These are phyloP conservation scores for Cyberlindnera americana DNA, from an alignment of 805 yeast species.

Conservation along the genomic window DNA sequence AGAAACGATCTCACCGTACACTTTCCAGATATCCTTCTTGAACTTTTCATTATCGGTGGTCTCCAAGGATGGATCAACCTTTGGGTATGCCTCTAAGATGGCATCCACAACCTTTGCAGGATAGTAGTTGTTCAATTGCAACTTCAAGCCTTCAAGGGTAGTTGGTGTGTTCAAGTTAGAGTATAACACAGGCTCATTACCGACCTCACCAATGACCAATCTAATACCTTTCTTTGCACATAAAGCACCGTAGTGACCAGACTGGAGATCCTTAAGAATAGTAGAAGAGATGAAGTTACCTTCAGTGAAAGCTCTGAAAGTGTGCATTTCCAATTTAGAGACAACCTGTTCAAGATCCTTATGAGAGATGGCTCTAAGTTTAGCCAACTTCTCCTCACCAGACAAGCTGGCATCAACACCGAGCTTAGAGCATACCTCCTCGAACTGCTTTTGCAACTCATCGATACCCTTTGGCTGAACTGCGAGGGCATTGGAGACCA, in stretches of 20 bases:
- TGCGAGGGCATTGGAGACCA: slow-evolving; percentile 35
- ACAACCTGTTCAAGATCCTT: slow-evolving; percentile 6
- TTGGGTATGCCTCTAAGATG: slow-evolving; percentile 25
- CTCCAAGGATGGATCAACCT: slow-evolving; percentile 15
- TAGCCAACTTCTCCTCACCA: slow-evolving; percentile 15
- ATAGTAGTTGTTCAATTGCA: slow-evolving; percentile 24
- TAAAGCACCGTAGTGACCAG: slow-evolving; percentile 29
- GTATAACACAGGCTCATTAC: slow-evolving; percentile 32
- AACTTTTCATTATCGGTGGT: slow-evolving; percentile 17
- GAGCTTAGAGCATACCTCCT: slow-evolving; percentile 30
- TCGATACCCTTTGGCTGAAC: slow-evolving; percentile 37
- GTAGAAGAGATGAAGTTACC: slow-evolving; percentile 32
- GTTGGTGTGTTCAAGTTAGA: slow-evolving; percentile 32
- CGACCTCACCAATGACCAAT: slow-evolving; percentile 33
- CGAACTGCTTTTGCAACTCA: slow-evolving; percentile 30
- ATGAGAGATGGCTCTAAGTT: slow-evolving; percentile 21
- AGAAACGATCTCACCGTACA: slow-evolving; percentile 36
- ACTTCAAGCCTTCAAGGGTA: slow-evolving; percentile 30
- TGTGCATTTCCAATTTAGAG: slow-evolving; percentile 25
- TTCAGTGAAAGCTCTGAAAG: slow-evolving; percentile 40
- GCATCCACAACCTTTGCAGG: slow-evolving; percentile 28
- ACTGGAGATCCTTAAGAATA: slow-evolving; percentile 31
- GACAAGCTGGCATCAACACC: slow-evolving; percentile 19
- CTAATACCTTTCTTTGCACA: slow-evolving; percentile 22
- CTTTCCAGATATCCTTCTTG: slow-evolving; percentile 18